Percentiles rank a stretch among this genome's conserved stretches.
phyloP scores from a whole-genome alignment of 2,329 filamentous ascomycete species.

The Camptophora hylomeconis region DNA sequence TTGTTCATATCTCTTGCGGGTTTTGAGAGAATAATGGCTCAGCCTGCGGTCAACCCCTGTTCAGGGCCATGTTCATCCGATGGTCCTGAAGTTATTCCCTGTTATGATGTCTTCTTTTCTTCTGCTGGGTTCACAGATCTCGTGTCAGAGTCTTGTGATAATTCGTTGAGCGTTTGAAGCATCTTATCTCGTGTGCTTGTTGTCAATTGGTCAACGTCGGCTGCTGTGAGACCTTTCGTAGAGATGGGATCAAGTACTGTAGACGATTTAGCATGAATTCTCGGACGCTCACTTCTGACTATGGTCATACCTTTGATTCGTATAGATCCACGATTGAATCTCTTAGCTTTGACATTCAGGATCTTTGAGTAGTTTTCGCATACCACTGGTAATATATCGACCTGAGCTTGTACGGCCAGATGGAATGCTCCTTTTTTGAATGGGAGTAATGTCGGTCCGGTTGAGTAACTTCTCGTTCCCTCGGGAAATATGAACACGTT shows the following conservation, averaged over 20 bases:
- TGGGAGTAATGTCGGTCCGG: constrained; percentile 68
- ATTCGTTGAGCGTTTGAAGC: constrained; percentile 44
- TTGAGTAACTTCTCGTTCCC: constrained; percentile 80
- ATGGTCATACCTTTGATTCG: constrained; percentile 62
- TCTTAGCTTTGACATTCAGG: constrained; percentile 48
- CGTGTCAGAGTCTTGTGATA: constrained; percentile 19
- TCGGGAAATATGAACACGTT: constrained; percentile 50
- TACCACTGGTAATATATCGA: constrained; percentile 79
- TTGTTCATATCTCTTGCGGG: too few relatives aligned
- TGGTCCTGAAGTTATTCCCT: too few relatives aligned
- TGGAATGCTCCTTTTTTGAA: constrained; percentile 99
- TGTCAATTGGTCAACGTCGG: constrained; percentile 65
- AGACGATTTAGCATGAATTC: neutral
- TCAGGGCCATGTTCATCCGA: too few relatives aligned
- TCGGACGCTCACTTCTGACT: constrained; percentile 1
- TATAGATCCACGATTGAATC: constrained; percentile 57
- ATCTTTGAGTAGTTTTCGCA: constrained; percentile 68
- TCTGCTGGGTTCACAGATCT: constrained; percentile 2
- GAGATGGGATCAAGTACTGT: constrained; percentile 68
- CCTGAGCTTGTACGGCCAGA: constrained; percentile 82
- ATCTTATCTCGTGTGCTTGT: constrained; percentile 59
- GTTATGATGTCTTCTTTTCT: too few relatives aligned
- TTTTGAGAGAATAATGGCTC: too few relatives aligned
- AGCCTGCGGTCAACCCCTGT: too few relatives aligned
- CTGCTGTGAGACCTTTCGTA: constrained; percentile 57